Evolutionary conservation across 1,284 basidiomycete genomes (phyloP), one percentile per base, ranked within the genome.

Genomic region (Coriolopsis trogii): DNA sequence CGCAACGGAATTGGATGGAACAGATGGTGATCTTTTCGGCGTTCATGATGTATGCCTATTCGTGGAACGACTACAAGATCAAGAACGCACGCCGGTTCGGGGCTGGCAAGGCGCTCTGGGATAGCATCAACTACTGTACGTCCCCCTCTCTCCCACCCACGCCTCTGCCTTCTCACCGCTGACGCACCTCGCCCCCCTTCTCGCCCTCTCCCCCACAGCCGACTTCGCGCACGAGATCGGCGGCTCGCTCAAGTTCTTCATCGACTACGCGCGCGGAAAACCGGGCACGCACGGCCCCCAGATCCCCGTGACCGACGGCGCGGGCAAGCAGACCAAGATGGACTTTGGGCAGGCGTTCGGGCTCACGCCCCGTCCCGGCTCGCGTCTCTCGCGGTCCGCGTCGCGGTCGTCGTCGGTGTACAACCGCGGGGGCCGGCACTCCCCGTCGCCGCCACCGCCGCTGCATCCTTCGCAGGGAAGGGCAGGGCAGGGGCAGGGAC

Each of bases 41-140:
- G 1, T 73, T 88, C 46, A 93, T 93, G 85, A 77, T 81, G 71
- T 93, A 89, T 87, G 88, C 93, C 0, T 95, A 93, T 64, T 77
- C 77, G 6, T 77, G 79, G 62, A 77, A 71, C 0, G 91, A 93
- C 55, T 94, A 95, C 68, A 70, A 51, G 55, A 30, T 64, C 13
- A 53, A 65, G 31, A 72, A 67, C 9, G 65, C 56, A 30, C 68
- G 49, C 44, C 73, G 63, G 46, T 85, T 81, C 2, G 73, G 78
- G 37, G 74, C 87, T 47, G 79, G 82, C 77, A 73, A 77, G 47
- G 81, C 91, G 0, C 70, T 94, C 13, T 84, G 79, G 81, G 89
- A 94, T 60, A 89, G 88, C 43, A 80, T 93, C 66, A 93, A 93
- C 69, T 85, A 79, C 60, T 70, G 86, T 87, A 67, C 59, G 77